Percentiles rank a stretch among this genome's conserved stretches.
These are phyloP conservation scores for Syzygium grande DNA, from an alignment of 345 rosid species.

Conservation along the genomic window DNA sequence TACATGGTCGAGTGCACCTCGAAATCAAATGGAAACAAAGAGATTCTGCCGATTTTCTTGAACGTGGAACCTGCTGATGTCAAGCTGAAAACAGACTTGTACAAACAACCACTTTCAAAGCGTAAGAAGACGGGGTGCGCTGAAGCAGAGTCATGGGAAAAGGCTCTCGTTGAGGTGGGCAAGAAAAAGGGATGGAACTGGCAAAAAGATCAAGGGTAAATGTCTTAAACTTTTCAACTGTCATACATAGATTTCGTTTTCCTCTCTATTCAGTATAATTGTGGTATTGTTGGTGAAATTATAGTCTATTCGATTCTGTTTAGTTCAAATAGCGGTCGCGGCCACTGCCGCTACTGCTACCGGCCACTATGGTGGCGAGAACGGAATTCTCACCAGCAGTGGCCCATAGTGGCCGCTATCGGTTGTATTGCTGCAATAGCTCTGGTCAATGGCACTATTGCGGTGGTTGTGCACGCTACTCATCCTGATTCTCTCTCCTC, in stretches of 20 bases:
- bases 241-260: background rate
- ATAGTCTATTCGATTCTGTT: background rate
- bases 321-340: too few species aligned
- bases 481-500: background rate
- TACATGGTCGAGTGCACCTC: too few species aligned
- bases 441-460: background rate
- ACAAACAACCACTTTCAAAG: too few species aligned
- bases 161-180: too few species aligned
- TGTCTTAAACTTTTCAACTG: background rate
- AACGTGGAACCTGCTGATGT: too few species aligned
- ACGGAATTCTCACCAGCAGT: background rate
- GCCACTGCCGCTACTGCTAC: background rate
- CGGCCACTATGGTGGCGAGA: background rate
- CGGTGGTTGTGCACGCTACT: background rate
- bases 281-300: background rate
- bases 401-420: background rate
- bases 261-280: background rate
- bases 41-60: too few species aligned
- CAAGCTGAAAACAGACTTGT: too few species aligned
- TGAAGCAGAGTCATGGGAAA: too few species aligned
- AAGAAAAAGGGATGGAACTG: too few species aligned
- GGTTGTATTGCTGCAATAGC: background rate
- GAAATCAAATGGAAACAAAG: too few species aligned
- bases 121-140: too few species aligned
- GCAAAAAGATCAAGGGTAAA: too few species aligned